phyloP scores from a whole-genome alignment of 805 yeast species.

The Pichia phayaonensis region DNA sequence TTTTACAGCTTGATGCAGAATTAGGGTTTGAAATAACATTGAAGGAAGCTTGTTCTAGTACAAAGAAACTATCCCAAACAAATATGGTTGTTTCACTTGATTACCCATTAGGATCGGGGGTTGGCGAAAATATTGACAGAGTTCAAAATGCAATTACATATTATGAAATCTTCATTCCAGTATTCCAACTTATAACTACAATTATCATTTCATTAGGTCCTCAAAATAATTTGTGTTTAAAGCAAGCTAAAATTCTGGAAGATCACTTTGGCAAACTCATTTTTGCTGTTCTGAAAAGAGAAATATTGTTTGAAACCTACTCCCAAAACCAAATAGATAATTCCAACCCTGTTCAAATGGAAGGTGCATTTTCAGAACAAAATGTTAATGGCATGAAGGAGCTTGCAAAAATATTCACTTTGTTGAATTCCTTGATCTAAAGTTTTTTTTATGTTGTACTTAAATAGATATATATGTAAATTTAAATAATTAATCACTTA shows the following conservation, averaged over 20 bases:
- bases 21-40: constrained; percentile 45
- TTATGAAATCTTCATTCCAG: constrained; percentile 63
- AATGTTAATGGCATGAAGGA: constrained; percentile 17
- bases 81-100: constrained; percentile 45
- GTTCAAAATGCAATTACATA: constrained; percentile 35
- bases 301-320: constrained; percentile 14
- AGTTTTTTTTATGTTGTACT: not conserved
- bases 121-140: constrained; percentile 15
- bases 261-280: constrained; percentile 46
- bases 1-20: constrained; percentile 69
- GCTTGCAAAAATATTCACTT: constrained; percentile 23
- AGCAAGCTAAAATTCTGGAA: constrained; percentile 45
- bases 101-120: constrained; percentile 31
- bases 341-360: not conserved
- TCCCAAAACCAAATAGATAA: not conserved
- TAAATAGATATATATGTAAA: not conserved
- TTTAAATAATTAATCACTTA: too few species aligned
- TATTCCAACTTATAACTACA: constrained; percentile 65
- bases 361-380: constrained; percentile 4
- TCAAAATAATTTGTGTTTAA: constrained; percentile 51
- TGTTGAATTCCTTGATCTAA: constrained; percentile 22
- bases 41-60: constrained; percentile 11
- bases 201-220: constrained; percentile 71
- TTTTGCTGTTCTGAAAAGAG: constrained; percentile 39
- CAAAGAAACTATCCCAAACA: constrained; percentile 22